Base-by-base conservation (phyloP, 1,284 basidiomycete species). In the Singerocomus inundabilis region DNA sequence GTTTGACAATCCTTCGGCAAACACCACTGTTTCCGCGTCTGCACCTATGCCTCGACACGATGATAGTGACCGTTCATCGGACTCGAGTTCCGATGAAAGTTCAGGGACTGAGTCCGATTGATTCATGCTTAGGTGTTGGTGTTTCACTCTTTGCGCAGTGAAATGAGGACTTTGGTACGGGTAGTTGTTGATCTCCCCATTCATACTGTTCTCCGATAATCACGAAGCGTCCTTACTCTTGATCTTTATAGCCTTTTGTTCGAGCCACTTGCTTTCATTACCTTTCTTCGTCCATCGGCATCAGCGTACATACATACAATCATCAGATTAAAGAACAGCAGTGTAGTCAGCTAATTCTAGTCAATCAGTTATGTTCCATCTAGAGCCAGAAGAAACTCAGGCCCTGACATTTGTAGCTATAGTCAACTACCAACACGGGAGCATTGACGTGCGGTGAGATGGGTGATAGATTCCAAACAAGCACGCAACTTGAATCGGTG, bases 21-120 rank as follows among this genome's bases (percentile, higher is more conserved):
- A 70, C 32, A 67, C 72, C 8, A n/a, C 49, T 45, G 40, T 66
- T 12, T 62, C 72, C 11, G 61, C 70, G 8, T 59, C 73, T 8
- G 63, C 68, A 35, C 66, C 70, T 26, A 58, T 64, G 2, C 55
- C 56, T 9, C 69, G 69, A 34, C 65, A 62, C 30, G 75, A 78
- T 44, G 84, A 84, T 51, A 88, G 82, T 60, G 86, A 87, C 52
- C 83, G 79, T 59, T 87, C 84, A 16, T 88, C 85, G 41, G 88
- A 90, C 64, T 86, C 85, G 12, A 88, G 85, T 69, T 84, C 82
- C 40, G 85, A 85, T 30, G 85, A 85, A 57, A 87, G 84, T 64
- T 90, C 88, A 47, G 89, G 81, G 54, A 89, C 85, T 66, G 88
- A 91, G 59, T 91, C 88, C 29, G 88, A 91, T 69, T 91, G 72